phyloP scores from a whole-genome alignment of 768 basidiomycete genomes.

The Termitomyces sp. region DNA sequence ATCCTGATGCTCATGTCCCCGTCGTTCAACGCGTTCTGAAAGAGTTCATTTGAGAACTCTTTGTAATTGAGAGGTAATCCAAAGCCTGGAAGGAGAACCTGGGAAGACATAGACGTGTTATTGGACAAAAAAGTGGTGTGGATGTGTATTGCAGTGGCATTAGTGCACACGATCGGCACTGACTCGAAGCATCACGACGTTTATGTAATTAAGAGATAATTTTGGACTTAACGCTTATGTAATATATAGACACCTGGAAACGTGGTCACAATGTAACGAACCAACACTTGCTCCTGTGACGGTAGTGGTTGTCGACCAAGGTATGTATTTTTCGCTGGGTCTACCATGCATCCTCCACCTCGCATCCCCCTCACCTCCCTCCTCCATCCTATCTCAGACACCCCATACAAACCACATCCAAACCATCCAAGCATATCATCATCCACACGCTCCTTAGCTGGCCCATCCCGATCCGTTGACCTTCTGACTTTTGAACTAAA shows the following conservation, averaged over 20 bases:
- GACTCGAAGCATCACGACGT: too few species aligned
- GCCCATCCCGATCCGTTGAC: conserved; percentile 32
- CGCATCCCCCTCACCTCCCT: conserved; percentile 58
- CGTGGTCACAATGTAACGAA: background rate
- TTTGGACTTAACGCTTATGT: background rate
- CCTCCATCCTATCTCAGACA: conserved; percentile 50
- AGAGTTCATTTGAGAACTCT: too few species aligned
- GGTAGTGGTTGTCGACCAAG: conserved; percentile 11
- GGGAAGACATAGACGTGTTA: background rate
- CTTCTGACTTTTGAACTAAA: conserved; percentile 44
- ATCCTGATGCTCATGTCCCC: too few species aligned
- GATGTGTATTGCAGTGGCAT: background rate
- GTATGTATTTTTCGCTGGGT: conserved; percentile 23
- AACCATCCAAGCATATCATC: conserved; percentile 38
- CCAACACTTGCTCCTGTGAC: background rate
- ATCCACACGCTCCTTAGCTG: conserved; percentile 37
- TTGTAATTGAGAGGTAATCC: too few species aligned
- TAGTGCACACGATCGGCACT: too few species aligned
- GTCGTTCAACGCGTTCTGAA: too few species aligned
- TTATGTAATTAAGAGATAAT: conserved; percentile 4
- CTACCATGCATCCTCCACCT: conserved; percentile 41
- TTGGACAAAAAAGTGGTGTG: too few species aligned
- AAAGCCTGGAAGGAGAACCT: too few species aligned
- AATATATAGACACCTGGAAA: background rate
- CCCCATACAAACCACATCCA: conserved; percentile 28